Evolutionary conservation across 2,329 filamentous ascomycete genomes (phyloP), one percentile per base, ranked within the genome.

Genomic region (Pyrenophora seminiperda): DNA sequence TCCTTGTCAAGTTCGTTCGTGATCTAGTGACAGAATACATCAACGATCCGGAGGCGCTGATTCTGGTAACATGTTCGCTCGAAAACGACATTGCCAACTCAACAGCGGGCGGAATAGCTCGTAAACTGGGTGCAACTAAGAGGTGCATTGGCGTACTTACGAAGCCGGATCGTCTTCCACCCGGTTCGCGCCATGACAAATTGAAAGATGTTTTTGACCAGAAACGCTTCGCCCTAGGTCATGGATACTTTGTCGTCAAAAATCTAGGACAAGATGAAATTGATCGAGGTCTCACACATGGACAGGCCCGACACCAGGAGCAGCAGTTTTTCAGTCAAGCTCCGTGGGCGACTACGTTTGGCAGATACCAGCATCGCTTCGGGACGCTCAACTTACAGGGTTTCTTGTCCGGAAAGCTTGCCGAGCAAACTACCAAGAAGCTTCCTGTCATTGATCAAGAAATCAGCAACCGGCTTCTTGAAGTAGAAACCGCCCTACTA

Each of bases 241-340:
- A 89, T n/a, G 89, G 88, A 0, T 96, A 93, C 64, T 95, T 87
- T 7, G 90, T 92, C 0, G 89, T 87, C 0, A 83, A 87, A 1
- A 86, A 87, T 3, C 81, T 82, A 73, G 75, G 74, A 0, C 79
- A 83, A 41, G 73, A 79, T 0, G 74, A 87, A 0, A 73, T 82
- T 0, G 66, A 80, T 10, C 56, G 70, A 0, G 56, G 67, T 0
- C 65, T 81, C 0, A 74, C 74, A 1, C 78, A 85, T 47, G 45
- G 62, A 0, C 60, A 75, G 5, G 83, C 84, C 0, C 75, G 83
- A 0, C 13, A 56, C 0, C 70, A 77, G 7, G 84, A 87, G 57
- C 52, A 67, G 0, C 6, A 64, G 0, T 87, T 84, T 60, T 87
- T 87, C 52, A 10, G 33, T 54, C 0, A 56, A 9, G 22, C 58